Conservation (phyloP, 805 yeast species). For the Ogataea philodendri region DNA sequence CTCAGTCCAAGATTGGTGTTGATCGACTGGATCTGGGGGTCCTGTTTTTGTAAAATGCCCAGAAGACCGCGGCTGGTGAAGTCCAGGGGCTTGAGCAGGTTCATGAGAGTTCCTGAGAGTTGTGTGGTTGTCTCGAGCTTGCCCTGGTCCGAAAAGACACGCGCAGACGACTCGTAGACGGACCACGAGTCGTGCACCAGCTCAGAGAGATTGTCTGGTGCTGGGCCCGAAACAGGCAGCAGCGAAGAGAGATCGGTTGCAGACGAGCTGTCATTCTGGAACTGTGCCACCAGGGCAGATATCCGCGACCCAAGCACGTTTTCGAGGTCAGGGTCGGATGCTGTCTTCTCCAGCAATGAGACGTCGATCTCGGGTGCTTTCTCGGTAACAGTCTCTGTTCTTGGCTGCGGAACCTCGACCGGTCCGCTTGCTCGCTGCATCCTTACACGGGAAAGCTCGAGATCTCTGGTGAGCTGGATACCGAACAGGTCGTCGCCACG, state of each 20-base stretch:
- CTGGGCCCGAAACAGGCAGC: background rate
- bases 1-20: slow-evolving; percentile 15
- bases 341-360: too few relatives aligned
- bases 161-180: slow-evolving; percentile 13
- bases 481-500: slow-evolving; percentile 7
- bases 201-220: background rate
- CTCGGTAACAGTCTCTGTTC: too few relatives aligned
- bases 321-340: too few relatives aligned
- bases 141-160: slow-evolving; percentile 15
- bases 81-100: slow-evolving; percentile 7
- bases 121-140: slow-evolving; percentile 1
- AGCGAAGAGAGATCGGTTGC: too few relatives aligned
- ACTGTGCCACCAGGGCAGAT: too few relatives aligned
- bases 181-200: slow-evolving; percentile 13
- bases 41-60: slow-evolving; percentile 3
- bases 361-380: too few relatives aligned
- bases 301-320: too few relatives aligned
- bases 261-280: too few relatives aligned
- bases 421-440: slow-evolving; percentile 2
- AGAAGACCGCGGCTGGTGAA: slow-evolving; percentile 1
- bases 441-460: slow-evolving; percentile 24
- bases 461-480: slow-evolving; percentile 17
- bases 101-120: slow-evolving; percentile 1
- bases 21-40: background rate
- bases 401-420: slow-evolving; percentile 1